phyloP scores from a whole-genome alignment of 2,329 filamentous ascomycete genomes.

The Volutella citrinella region DNA sequence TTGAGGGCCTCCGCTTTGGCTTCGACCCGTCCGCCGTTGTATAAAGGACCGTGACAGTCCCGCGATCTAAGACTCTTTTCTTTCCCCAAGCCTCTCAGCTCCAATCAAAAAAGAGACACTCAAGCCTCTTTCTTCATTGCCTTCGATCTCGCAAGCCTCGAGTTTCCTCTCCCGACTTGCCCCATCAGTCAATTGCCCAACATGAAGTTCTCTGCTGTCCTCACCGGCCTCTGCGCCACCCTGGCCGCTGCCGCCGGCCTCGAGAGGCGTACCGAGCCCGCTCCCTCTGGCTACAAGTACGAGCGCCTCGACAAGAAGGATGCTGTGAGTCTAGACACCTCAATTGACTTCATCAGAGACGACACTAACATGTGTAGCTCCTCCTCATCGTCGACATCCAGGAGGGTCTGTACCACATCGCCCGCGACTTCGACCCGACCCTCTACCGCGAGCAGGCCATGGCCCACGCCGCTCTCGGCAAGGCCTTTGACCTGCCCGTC shows the following conservation, averaged over 20 bases:
- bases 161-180: neutral
- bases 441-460: conserved; percentile 66
- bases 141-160: neutral
- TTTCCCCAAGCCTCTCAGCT: too few relatives aligned
- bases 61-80: too few relatives aligned
- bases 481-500: conserved; percentile 65
- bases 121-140: conserved; percentile 1
- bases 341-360: fast-evolving
- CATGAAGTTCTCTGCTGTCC: conserved; percentile 19
- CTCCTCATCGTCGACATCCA: conserved; percentile 37
- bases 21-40: too few relatives aligned
- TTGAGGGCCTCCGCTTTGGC: too few relatives aligned
- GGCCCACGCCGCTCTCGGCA: conserved; percentile 64
- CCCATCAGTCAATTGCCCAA: conserved; percentile 1
- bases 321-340: conserved; percentile 13
- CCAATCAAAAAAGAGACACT: too few relatives aligned
- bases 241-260: conserved; percentile 12
- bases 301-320: conserved; percentile 26
- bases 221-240: conserved; percentile 14
- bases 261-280: conserved; percentile 1
- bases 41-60: too few relatives aligned
- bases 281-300: conserved; percentile 14
- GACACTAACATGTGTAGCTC: conserved; percentile 16
- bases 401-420: conserved; percentile 37
- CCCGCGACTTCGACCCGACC: conserved; percentile 64